phyloP scores from a whole-genome alignment of 345 rosid species.

The Cochlearia excelsa region DNA sequence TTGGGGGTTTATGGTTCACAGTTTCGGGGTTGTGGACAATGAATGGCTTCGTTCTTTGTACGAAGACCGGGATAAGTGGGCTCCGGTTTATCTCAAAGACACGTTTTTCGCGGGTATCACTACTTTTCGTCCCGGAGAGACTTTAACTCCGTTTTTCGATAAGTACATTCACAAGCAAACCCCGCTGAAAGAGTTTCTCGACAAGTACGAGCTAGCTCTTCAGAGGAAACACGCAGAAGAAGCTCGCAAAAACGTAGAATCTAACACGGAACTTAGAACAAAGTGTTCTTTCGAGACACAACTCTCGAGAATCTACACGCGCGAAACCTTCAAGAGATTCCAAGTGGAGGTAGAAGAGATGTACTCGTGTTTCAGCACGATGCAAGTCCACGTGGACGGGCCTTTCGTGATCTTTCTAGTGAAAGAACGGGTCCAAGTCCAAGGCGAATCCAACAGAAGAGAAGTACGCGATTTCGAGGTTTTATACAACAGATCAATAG shows the following conservation, averaged over 20 bases:
- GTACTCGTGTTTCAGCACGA: slow-evolving; percentile 79
- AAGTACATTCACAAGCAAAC: slow-evolving; percentile 71
- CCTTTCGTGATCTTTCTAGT: slow-evolving; percentile 64
- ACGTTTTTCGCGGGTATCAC: slow-evolving; percentile 63
- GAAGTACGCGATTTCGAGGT: slow-evolving; percentile 69
- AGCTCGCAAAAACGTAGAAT: slow-evolving; percentile 54
- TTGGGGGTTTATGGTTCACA: slow-evolving; percentile 67
- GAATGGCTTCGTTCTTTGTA: slow-evolving; percentile 67
- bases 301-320: slow-evolving; percentile 66
- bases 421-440: slow-evolving; percentile 61
- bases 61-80: slow-evolving; percentile 76
- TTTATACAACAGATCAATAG: slow-evolving; percentile 62
- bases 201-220: slow-evolving; percentile 68
- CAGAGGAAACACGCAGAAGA: slow-evolving; percentile 77
- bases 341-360: slow-evolving; percentile 84
- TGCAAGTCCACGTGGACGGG: slow-evolving; percentile 64
- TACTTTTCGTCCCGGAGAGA: slow-evolving; percentile 53
- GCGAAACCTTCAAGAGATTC: slow-evolving; percentile 64
- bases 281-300: slow-evolving; percentile 76
- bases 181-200: slow-evolving; percentile 84
- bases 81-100: slow-evolving; percentile 78
- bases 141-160: slow-evolving; percentile 53
- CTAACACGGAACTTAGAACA: slow-evolving; percentile 49
- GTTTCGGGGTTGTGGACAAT: slow-evolving; percentile 50
- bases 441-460: slow-evolving; percentile 51